Evolutionary conservation across 805 yeast species (phyloP), one percentile per base, ranked within the genome.

Genomic region (Nakazawaea sp.): DNA sequence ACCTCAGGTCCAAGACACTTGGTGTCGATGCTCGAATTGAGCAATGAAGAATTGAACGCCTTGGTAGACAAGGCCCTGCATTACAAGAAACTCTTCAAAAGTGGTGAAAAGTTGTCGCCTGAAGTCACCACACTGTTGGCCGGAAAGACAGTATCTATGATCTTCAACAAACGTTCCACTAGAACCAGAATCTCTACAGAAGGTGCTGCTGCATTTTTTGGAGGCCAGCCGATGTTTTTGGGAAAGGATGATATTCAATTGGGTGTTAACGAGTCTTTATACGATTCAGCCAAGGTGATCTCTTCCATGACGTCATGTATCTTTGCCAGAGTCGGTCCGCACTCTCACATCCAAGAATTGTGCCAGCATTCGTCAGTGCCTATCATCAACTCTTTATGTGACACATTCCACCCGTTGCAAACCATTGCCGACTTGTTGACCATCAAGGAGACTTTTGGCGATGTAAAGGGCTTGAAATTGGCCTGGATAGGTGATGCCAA

Each of bases 401-500:
- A 92, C 55, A 78, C 66, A 42, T 92, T 72, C 62, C 98, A 92
- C 59, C 98, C 98, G 17, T 67, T 90, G 52, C 98, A 92, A 63
- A 95, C 97, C 3, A 83, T 92, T 45, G 79, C 97, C 40, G 98
- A 92, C 58, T 49, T 92, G 40, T 63, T 86, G 47, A 89, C 97
- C 3, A 82, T 92, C 42, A 77, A 81, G 45, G 97, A 92, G 60
- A 60, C 78, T 4, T 84, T 85, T 51, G 75, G 77, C 4, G 62
- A 58, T 21, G 60, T 71, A 1, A 56, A 74, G 45, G 78, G 76
- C 4, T 69, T 88, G 45, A 89, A 87, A 50, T 62, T 90, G 33
- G 78, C 96, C 2, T 90, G 98, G 98, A 78, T 92, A 15, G 98
- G 98, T 42, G 98, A 90, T 58, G 81, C 97, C 21, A 92, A 92